These are phyloP conservation scores for Saccharum spontaneum DNA, from an alignment of 176 grass and related monocot species.

Conservation along the genomic window DNA sequence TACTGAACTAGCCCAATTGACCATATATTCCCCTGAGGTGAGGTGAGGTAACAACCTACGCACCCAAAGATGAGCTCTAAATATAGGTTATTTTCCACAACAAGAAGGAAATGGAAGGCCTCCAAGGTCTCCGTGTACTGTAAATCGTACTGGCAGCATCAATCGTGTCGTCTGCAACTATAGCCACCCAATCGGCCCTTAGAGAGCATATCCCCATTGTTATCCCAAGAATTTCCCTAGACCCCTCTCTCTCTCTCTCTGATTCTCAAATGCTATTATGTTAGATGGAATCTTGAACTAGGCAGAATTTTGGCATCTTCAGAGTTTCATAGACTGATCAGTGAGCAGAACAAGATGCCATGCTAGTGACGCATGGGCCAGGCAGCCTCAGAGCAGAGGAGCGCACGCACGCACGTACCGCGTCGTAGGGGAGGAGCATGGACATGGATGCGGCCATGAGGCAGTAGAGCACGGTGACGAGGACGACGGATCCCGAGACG, in stretches of 20 bases:
- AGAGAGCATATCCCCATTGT: neutral
- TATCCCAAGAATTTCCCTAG: too few species aligned
- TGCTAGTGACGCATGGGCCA: neutral
- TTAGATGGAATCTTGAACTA: neutral
- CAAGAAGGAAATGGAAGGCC: neutral
- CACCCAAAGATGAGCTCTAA: neutral
- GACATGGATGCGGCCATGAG: constrained; percentile 96
- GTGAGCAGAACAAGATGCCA: neutral
- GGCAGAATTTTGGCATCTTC: neutral
- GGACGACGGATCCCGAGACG: constrained; percentile 76
- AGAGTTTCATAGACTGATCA: too few species aligned
- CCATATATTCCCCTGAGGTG: constrained; percentile 20
- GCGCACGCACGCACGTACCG: constrained; percentile 32
- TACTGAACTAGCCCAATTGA: constrained; percentile 22
- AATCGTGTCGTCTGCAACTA: neutral
- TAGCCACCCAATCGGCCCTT: constrained; percentile 4
- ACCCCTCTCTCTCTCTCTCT: too few species aligned
- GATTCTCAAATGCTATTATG: neutral
- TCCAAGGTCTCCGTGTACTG: neutral
- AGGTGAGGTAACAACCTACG: neutral
- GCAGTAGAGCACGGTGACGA: constrained; percentile 90
- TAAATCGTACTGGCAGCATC: neutral
- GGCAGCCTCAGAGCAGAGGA: neutral
- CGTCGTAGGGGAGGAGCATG: constrained; percentile 97
- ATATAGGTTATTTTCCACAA: neutral